A percentile compares a stretch with the other conserved stretches of the same genome.
phyloP scores from a whole-genome alignment of 441 rosid genomes.

The Pelargonium fulgidum region DNA sequence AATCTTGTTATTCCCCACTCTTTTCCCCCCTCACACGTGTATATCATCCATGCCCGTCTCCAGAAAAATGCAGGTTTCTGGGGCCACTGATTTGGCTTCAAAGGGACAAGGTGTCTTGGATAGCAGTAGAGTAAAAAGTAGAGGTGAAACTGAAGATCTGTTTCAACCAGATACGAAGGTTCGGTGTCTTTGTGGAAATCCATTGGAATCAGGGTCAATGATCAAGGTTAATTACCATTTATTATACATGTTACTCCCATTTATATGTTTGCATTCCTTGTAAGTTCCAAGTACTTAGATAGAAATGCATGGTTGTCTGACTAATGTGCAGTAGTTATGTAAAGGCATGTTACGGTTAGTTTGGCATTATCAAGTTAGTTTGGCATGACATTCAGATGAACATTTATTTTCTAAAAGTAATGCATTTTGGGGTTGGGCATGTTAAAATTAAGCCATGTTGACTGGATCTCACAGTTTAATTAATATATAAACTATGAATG shows the following conservation, averaged over 20 bases:
- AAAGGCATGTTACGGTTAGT: not conserved
- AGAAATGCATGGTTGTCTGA: not conserved
- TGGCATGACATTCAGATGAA: constrained; percentile 3
- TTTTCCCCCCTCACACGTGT: constrained; percentile 8
- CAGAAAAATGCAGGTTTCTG: constrained; percentile 93
- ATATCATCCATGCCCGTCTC: constrained; percentile 11
- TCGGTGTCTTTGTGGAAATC: constrained; percentile 88
- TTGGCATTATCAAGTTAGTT: not conserved
- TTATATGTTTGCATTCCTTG: constrained; percentile 3
- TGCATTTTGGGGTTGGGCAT: not conserved
- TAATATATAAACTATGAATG: no score
- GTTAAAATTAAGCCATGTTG: not conserved
- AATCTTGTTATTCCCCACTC: not conserved
- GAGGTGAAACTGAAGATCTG: constrained; percentile 62
- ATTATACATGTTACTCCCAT: not conserved
- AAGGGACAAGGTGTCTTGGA: constrained; percentile 67
- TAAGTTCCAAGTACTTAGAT: not conserved
- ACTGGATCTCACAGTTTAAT: no score
- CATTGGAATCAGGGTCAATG: constrained; percentile 64
- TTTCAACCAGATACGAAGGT: constrained; percentile 53
- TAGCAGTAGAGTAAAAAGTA: constrained; percentile 49
- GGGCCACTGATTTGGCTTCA: constrained; percentile 82
- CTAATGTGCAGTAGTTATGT: not conserved
- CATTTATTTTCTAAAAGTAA: not conserved
- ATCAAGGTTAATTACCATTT: constrained; percentile 44